Evolutionary conservation across 1,284 basidiomycete species (phyloP).

Genomic region (Pyrrhoderma noxium): DNA sequence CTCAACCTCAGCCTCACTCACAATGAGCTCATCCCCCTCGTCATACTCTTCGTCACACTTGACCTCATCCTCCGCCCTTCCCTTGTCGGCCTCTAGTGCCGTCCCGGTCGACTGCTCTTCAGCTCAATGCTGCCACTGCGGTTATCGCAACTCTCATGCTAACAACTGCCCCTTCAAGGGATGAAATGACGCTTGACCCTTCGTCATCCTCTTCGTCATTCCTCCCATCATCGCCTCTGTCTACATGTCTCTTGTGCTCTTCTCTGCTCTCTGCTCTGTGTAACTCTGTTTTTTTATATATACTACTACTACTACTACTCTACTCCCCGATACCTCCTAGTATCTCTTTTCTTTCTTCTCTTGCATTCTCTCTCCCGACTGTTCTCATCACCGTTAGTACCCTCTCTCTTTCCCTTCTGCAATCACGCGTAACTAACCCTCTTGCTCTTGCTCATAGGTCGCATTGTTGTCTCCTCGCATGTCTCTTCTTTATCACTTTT

Average conservation of each 20-base stretch:
- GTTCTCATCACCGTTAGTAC: not conserved
- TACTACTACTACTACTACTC: no score
- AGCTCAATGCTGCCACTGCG: constrained; percentile 72
- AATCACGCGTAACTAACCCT: not conserved
- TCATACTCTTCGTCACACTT: constrained; percentile 1
- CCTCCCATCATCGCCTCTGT: no score
- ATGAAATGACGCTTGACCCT: not conserved
- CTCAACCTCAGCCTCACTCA: not conserved
- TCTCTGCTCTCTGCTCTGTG: no score
- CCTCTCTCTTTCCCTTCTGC: not conserved
- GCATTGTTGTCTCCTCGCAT: not conserved
- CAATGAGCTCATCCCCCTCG: not conserved
- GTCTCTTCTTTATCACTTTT: not conserved
- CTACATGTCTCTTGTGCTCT: no score
- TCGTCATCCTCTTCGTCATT: no score
- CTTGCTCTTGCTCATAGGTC: not conserved
- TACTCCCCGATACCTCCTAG: not conserved
- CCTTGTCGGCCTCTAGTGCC: not conserved
- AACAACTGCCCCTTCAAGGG: constrained; percentile 59
- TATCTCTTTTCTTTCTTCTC: not conserved
- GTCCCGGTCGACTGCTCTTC: constrained; percentile 32
- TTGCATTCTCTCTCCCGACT: not conserved
- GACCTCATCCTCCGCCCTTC: not conserved
- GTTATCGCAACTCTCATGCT: constrained; percentile 59
- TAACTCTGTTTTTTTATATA: no score